A percentile compares a stretch with the other conserved stretches of the same genome.
These are phyloP conservation scores for Trametes versicolor DNA, from an alignment of 1,284 basidiomycete species.

Conservation along the genomic window DNA sequence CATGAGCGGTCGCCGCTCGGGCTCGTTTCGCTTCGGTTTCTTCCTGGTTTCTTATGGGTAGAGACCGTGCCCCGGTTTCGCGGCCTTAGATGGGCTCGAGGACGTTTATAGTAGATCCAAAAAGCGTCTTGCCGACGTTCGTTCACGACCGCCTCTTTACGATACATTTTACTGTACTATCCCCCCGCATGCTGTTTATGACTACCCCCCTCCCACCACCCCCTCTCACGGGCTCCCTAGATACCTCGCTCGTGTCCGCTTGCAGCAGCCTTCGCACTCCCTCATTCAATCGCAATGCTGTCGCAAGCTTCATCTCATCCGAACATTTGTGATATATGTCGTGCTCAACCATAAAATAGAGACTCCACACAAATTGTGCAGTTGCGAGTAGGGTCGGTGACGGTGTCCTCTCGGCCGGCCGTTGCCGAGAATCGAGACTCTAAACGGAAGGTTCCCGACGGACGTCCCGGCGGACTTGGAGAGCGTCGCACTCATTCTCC, in stretches of 20 bases:
- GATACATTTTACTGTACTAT: conserved; percentile 42
- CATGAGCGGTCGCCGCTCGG: conserved; percentile 31
- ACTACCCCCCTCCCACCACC: conserved; percentile 14
- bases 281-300: conserved; percentile 20
- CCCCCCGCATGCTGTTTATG: conserved; percentile 32
- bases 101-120: conserved; percentile 33
- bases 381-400: not conserved
- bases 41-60: conserved; percentile 21
- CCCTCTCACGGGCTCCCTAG: conserved; percentile 24
- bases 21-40: conserved; percentile 20
- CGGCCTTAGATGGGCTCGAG: conserved; percentile 35
- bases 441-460: conserved; percentile 13
- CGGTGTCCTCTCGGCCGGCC: not conserved
- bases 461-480: not conserved
- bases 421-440: conserved; percentile 19
- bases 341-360: conserved; percentile 8
- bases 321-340: conserved; percentile 14
- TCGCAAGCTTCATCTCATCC: conserved; percentile 9
- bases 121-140: conserved; percentile 39
- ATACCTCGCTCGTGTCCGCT: conserved; percentile 30
- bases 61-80: conserved; percentile 22
- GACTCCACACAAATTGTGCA: not conserved
- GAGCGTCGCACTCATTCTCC: conserved; percentile 1
- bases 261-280: conserved; percentile 9
- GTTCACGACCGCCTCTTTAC: conserved; percentile 33